These are phyloP conservation scores for Porogramme epimiltina DNA, from an alignment of 1,284 basidiomycete species.

Conservation along the genomic window DNA sequence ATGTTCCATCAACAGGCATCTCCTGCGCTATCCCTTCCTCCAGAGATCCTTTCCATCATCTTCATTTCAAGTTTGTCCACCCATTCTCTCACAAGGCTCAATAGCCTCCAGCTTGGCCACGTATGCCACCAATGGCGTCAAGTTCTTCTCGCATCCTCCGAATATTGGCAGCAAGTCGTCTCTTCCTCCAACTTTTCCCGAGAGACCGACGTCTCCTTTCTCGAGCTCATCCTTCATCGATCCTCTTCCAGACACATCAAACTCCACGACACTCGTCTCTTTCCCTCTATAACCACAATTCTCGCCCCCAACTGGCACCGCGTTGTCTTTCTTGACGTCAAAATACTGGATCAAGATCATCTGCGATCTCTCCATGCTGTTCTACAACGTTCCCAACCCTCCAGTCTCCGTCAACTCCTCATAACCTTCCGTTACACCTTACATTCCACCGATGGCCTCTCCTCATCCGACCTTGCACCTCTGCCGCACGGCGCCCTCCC, in stretches of 20 bases:
- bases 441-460: too few species aligned
- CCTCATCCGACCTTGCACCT: too few species aligned
- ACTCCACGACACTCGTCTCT: neutral
- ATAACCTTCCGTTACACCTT: too few species aligned
- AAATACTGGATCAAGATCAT: too few species aligned
- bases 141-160: neutral
- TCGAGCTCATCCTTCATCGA: neutral
- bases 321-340: neutral
- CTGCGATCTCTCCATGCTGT: too few species aligned
- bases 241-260: neutral
- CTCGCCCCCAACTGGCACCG: neutral
- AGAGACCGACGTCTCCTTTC: neutral
- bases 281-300: neutral
- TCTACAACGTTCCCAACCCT: too few species aligned
- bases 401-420: too few species aligned
- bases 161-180: neutral
- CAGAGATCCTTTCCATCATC: neutral
- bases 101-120: neutral
- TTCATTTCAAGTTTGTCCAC: neutral
- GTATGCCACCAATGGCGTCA: neutral
- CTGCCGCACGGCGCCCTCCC: too few species aligned
- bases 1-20: too few species aligned
- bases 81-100: neutral
- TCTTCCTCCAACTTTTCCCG: neutral
- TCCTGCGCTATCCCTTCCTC: neutral